These are phyloP conservation scores for Xylaria digitata DNA, from an alignment of 2,329 filamentous ascomycete species.

Conservation along the genomic window DNA sequence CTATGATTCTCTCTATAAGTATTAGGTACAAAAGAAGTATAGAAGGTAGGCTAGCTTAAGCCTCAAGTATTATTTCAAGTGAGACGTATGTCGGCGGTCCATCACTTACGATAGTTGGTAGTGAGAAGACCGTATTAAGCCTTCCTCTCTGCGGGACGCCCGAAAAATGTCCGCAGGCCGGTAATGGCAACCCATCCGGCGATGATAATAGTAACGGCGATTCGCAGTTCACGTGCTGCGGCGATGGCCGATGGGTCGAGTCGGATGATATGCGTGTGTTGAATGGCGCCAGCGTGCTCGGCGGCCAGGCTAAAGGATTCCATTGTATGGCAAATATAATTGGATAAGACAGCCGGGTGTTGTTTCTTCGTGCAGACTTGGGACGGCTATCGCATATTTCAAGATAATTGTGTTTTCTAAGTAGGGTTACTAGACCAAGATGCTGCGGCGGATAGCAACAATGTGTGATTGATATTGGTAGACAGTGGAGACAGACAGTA, in stretches of 20 bases:
- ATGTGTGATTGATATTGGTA: neutral
- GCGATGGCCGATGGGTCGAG: conserved; percentile 46
- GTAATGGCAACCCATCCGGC: conserved; percentile 51
- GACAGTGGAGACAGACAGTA: conserved; percentile 7
- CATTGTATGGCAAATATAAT: conserved; percentile 42
- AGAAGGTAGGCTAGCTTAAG: neutral
- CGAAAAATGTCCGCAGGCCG: conserved; percentile 45
- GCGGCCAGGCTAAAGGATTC: conserved; percentile 52
- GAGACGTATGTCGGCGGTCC: neutral
- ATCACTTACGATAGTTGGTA: neutral
- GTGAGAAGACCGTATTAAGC: conserved; percentile 8
- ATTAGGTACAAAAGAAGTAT: conserved; percentile 10
- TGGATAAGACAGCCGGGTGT: neutral
- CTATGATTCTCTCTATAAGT: conserved; percentile 10
- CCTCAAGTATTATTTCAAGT: neutral
- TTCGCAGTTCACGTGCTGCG: conserved; percentile 48
- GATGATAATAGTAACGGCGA: conserved; percentile 47
- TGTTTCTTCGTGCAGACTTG: neutral
- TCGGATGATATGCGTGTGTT: conserved; percentile 50
- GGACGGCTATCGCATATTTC: conserved; percentile 7
- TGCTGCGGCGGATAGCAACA: neutral
- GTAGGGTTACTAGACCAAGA: neutral
- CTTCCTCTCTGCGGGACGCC: conserved; percentile 11
- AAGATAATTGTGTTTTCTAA: neutral
- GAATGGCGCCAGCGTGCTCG: conserved; percentile 51